Evolutionary conservation across 2,329 filamentous ascomycete genomes (phyloP).

Genomic region (Verticillium alfalfae): DNA sequence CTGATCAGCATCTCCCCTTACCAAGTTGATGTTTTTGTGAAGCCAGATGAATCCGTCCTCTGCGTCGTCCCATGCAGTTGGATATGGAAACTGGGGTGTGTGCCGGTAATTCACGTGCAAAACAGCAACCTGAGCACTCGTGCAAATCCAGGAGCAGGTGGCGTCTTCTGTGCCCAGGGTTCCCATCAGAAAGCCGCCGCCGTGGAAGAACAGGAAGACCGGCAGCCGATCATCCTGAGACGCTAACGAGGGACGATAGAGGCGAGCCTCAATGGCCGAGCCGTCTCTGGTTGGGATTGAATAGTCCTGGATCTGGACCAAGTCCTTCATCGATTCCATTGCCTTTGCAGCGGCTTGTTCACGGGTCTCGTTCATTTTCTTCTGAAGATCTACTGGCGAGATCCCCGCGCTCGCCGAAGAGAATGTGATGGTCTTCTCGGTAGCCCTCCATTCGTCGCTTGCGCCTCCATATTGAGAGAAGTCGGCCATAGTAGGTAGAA

Average conservation of each 20-base stretch:
- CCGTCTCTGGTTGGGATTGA: slow-evolving; percentile 38
- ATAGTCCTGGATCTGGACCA: slow-evolving; percentile 28
- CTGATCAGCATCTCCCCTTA: slow-evolving; percentile 30
- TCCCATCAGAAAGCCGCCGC: slow-evolving; percentile 53
- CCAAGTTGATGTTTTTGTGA: slow-evolving; percentile 30
- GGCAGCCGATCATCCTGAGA: slow-evolving; percentile 32
- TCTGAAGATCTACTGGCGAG: slow-evolving; percentile 16
- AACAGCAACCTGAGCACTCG: slow-evolving; percentile 31
- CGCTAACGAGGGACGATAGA: slow-evolving; percentile 32
- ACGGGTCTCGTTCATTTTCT: slow-evolving; percentile 21
- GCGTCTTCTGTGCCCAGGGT: slow-evolving; percentile 47
- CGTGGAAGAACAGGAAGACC: slow-evolving; percentile 46
- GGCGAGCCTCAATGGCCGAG: slow-evolving; percentile 34
- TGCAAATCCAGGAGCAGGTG: slow-evolving; percentile 27
- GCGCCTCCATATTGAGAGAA: slow-evolving; percentile 32
- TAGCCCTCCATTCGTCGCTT: slow-evolving; percentile 36
- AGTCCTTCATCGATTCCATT: slow-evolving; percentile 15
- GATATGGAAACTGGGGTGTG: slow-evolving; percentile 47
- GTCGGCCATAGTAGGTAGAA: slow-evolving; percentile 8
- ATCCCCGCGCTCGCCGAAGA: slow-evolving; percentile 16
- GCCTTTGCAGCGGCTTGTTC: slow-evolving; percentile 23
- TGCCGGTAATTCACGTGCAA: slow-evolving; percentile 55
- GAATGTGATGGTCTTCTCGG: slow-evolving; percentile 25
- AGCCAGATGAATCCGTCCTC: slow-evolving; percentile 52
- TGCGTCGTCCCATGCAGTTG: slow-evolving; percentile 45